Conservation (phyloP, 768 basidiomycete species). For the Crassisporium funariophilum region DNA sequence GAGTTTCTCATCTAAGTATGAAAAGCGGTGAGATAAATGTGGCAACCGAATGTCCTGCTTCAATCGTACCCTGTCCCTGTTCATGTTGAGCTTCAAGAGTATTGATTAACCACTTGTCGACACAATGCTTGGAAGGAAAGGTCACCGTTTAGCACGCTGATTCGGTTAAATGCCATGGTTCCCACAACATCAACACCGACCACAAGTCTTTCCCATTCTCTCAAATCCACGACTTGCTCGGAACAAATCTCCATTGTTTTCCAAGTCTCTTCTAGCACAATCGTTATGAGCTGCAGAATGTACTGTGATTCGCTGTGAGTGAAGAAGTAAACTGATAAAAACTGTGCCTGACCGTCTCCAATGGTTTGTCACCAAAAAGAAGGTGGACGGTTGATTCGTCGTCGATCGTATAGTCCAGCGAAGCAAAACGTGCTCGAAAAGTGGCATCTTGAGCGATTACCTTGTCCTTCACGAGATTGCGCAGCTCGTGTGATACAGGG, state of each 20-base stretch:
- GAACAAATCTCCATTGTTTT: not conserved
- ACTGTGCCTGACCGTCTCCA: constrained; percentile 1
- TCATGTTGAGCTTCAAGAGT: too few relatives aligned
- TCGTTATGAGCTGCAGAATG: constrained; percentile 2
- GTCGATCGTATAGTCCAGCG: constrained; percentile 2
- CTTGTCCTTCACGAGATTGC: constrained; percentile 5
- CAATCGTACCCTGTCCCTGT: too few relatives aligned
- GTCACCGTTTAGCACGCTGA: too few relatives aligned
- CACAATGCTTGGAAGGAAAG: too few relatives aligned
- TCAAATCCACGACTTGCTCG: not conserved
- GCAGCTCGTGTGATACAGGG: not conserved
- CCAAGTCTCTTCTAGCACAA: constrained; percentile 1
- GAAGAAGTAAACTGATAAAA: not conserved
- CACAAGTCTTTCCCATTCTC: not conserved
- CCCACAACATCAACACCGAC: too few relatives aligned
- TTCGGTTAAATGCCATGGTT: too few relatives aligned
- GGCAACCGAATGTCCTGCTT: too few relatives aligned
- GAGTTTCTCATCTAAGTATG: too few relatives aligned
- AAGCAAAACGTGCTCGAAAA: not conserved
- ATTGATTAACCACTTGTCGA: too few relatives aligned
- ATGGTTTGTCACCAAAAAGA: not conserved
- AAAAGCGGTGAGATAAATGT: too few relatives aligned
- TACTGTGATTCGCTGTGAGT: not conserved
- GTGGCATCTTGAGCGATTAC: not conserved
- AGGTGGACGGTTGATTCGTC: constrained; percentile 6